Percentiles rank a stretch among this genome's conserved stretches.
phyloP scores from a whole-genome alignment of 345 rosid species.

The Rubroshorea leprosula region DNA sequence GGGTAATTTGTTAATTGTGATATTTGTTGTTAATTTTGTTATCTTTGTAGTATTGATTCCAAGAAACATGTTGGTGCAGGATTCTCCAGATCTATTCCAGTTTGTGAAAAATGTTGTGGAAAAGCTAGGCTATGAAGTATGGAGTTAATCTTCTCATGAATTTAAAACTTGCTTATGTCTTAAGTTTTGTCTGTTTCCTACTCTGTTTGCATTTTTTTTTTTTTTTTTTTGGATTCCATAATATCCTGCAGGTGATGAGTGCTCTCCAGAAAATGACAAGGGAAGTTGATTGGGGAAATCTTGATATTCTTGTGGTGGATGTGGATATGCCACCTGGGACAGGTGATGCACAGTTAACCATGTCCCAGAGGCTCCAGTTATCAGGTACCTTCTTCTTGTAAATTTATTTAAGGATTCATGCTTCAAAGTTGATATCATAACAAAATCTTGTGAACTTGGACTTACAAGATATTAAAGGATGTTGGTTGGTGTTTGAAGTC shows the following conservation, averaged over 20 bases:
- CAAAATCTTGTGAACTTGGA: background rate
- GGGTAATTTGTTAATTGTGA: constrained; percentile 30
- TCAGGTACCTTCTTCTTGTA: constrained; percentile 31
- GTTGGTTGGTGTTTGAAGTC: background rate
- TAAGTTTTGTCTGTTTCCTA: constrained; percentile 5
- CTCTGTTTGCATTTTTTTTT: constrained; percentile 1
- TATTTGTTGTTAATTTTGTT: background rate
- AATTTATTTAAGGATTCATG: background rate
- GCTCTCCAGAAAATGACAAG: constrained; percentile 60
- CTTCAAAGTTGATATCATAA: background rate
- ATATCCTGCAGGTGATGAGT: constrained; percentile 50
- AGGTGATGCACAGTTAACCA: constrained; percentile 65
- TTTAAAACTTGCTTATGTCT: background rate
- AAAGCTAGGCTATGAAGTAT: constrained; percentile 65
- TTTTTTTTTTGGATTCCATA: background rate
- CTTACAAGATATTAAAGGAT: constrained; percentile 3
- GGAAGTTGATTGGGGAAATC: constrained; percentile 69
- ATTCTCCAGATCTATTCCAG: constrained; percentile 68
- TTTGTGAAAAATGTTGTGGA: constrained; percentile 52
- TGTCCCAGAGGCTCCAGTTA: constrained; percentile 59
- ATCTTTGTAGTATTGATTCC: constrained; percentile 5
- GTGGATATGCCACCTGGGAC: constrained; percentile 89
- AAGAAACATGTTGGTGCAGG: constrained; percentile 32
- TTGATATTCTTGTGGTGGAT: constrained; percentile 66
- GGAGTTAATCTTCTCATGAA: constrained; percentile 13